phyloP scores from a whole-genome alignment of 192 early-diverging fungal genomes.

The Pilaira anomala region DNA sequence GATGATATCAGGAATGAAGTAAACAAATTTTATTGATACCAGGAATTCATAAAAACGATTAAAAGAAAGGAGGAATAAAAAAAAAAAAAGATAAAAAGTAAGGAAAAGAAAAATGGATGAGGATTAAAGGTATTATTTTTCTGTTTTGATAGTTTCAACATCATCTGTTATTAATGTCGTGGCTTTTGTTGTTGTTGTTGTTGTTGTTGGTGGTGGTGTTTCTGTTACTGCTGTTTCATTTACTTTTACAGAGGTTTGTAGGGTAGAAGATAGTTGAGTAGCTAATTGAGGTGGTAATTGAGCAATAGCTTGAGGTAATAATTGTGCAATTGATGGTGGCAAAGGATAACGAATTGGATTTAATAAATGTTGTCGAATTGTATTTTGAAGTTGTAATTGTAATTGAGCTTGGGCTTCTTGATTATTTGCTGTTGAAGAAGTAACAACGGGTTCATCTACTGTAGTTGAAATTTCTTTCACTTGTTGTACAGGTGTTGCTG shows the following conservation, averaged over 20 bases:
- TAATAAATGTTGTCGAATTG: constrained; percentile 35
- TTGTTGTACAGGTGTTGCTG: not conserved
- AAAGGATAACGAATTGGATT: constrained; percentile 35
- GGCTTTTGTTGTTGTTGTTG: too few species aligned
- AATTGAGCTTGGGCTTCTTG: constrained; percentile 29
- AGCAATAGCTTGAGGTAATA: constrained; percentile 35
- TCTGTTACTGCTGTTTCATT: too few species aligned
- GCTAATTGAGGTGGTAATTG: constrained; percentile 36
- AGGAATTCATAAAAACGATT: too few species aligned
- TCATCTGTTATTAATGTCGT: too few species aligned
- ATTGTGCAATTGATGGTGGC: constrained; percentile 33
- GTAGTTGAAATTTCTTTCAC: not conserved
- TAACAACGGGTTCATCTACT: not conserved
- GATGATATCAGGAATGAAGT: too few species aligned
- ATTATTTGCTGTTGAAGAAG: not conserved
- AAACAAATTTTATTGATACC: too few species aligned
- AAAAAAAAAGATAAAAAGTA: too few species aligned
- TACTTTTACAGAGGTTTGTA: constrained; percentile 12
- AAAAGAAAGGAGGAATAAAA: too few species aligned
- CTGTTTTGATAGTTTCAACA: too few species aligned
- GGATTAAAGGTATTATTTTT: too few species aligned
- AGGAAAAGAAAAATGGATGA: too few species aligned
- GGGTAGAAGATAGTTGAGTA: constrained; percentile 26
- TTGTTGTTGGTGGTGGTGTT: too few species aligned
- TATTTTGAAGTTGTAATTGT: constrained; percentile 38